Percentiles rank a stretch among this genome's conserved stretches.
Evolutionary conservation across 176 grass and related monocot genomes (phyloP).

Genomic region (Phoenix dactylifera): DNA sequence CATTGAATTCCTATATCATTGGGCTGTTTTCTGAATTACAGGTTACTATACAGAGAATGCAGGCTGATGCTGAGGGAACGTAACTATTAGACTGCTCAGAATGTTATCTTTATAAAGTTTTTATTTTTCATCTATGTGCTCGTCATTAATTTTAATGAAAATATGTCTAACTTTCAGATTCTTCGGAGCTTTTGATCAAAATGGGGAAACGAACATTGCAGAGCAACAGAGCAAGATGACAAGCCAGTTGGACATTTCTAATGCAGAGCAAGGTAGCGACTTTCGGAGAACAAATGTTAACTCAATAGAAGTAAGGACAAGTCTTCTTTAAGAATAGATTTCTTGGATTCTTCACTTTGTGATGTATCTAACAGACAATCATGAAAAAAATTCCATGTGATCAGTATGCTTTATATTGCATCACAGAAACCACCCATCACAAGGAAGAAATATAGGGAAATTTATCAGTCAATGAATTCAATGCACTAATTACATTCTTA

Average conservation of each 20-base stretch:
- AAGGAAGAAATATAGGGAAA: no score
- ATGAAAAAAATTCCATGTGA: no score
- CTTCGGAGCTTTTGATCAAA: conserved; percentile 9
- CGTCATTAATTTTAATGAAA: not conserved
- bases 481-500: no score
- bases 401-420: no score
- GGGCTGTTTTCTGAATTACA: conserved; percentile 38
- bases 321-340: conserved; percentile 1
- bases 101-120: conserved; percentile 37
- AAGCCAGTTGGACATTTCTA: conserved; percentile 49
- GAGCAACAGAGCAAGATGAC: not conserved
- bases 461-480: no score
- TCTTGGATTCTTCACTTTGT: no score
- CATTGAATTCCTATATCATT: not conserved
- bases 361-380: no score
- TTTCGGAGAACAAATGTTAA: conserved; percentile 31
- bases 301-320: conserved; percentile 46
- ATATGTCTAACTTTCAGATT: not conserved
- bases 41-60: conserved; percentile 92
- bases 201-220: conserved; percentile 32
- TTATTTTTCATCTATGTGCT: not conserved
- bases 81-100: not conserved
- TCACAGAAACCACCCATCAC: no score
- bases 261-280: conserved; percentile 41
- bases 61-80: conserved; percentile 53